These are phyloP conservation scores for Pontederia paniculata DNA, from an alignment of 176 grass and related monocot species.

Conservation along the genomic window DNA sequence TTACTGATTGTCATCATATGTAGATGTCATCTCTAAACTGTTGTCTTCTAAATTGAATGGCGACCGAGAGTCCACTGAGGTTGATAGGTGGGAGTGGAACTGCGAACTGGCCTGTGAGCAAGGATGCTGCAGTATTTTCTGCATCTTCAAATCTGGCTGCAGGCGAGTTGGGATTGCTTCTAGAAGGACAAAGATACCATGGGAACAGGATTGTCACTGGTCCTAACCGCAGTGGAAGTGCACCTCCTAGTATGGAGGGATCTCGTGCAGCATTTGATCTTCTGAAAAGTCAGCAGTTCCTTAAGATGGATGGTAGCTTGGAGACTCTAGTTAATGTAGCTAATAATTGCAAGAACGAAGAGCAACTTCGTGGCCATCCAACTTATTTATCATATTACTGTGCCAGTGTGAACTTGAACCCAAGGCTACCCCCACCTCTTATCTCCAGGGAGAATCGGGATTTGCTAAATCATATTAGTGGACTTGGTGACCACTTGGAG, in stretches of 20 bases:
- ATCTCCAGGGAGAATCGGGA: conserved; percentile 64
- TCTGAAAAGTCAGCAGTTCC: conserved; percentile 34
- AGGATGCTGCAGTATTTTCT: conserved; percentile 30
- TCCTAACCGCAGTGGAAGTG: conserved; percentile 88
- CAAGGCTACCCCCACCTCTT: conserved; percentile 88
- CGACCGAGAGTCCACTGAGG: conserved; percentile 68
- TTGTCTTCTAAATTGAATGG: conserved; percentile 42
- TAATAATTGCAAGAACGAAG: conserved; percentile 43
- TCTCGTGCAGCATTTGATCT: conserved; percentile 59
- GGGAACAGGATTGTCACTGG: conserved; percentile 39
- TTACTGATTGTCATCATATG: background rate
- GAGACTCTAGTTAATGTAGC: conserved; percentile 24
- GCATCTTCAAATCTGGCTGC: conserved; percentile 40
- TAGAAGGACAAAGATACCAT: conserved; percentile 34
- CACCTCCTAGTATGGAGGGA: conserved; percentile 93
- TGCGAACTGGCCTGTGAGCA: conserved; percentile 47
- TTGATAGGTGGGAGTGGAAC: conserved; percentile 43
- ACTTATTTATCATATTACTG: conserved; percentile 85
- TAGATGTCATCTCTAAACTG: background rate
- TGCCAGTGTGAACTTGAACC: conserved; percentile 84
- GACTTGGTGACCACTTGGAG: conserved; percentile 8
- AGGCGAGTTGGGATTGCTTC: conserved; percentile 55
- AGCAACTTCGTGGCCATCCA: conserved; percentile 64
- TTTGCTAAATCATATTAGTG: conserved; percentile 56
- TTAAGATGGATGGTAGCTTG: conserved; percentile 39